phyloP scores from a whole-genome alignment of 1,284 basidiomycete genomes.

The Tilletia walkeri region DNA sequence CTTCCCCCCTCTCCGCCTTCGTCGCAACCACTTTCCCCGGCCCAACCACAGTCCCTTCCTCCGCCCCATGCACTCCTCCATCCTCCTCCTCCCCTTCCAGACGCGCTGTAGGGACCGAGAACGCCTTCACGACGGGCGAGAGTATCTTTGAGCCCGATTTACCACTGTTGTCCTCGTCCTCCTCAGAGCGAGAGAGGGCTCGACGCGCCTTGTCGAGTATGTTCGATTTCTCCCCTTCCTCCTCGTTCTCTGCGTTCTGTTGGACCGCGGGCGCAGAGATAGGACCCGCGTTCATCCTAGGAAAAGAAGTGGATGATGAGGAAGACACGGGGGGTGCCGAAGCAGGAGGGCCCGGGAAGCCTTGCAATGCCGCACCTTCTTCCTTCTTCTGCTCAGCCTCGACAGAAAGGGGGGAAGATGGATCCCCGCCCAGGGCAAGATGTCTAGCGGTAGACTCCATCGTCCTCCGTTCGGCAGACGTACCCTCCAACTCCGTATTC shows the following conservation, averaged over 20 bases:
- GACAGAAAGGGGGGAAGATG: too few relatives aligned
- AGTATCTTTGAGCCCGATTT: background rate
- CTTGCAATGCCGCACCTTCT: too few relatives aligned
- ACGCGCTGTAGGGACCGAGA: background rate
- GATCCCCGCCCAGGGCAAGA: background rate
- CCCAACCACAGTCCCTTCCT: background rate
- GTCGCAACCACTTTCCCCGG: background rate
- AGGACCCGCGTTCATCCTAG: too few relatives aligned
- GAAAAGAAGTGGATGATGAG: too few relatives aligned
- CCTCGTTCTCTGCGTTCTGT: too few relatives aligned
- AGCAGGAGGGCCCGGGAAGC: too few relatives aligned
- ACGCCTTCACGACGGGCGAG: background rate
- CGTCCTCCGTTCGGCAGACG: background rate
- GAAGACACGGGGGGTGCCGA: too few relatives aligned
- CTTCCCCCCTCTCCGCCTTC: background rate
- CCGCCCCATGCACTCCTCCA: background rate
- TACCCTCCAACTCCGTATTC: background rate
- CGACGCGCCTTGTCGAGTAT: too few relatives aligned
- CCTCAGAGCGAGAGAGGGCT: background rate
- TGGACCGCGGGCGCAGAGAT: too few relatives aligned
- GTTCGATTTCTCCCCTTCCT: too few relatives aligned
- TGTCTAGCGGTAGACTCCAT: background rate
- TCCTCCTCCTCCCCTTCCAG: background rate
- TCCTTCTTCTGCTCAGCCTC: too few relatives aligned
- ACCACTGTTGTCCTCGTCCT: background rate